Evolutionary conservation across 2,329 filamentous ascomycete genomes (phyloP).

Genomic region (Penicillium brasilianum): DNA sequence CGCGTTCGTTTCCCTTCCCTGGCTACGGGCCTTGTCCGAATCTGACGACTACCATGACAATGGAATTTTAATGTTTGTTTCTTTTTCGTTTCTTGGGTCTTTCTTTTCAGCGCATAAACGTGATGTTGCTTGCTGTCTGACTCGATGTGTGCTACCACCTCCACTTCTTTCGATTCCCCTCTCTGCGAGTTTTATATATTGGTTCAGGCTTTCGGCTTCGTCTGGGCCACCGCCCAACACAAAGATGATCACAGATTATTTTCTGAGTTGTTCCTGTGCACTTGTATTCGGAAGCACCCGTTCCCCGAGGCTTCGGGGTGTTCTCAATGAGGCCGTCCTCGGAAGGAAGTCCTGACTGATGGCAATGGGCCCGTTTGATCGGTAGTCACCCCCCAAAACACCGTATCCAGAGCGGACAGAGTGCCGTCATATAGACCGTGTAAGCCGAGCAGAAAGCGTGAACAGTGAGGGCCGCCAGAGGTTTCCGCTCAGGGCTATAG

Average conservation of each 20-base stretch:
- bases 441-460: no score
- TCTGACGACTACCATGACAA: constrained; percentile 27
- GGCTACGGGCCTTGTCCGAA: constrained; percentile 8
- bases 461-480: not conserved
- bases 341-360: not conserved
- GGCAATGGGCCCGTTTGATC: not conserved
- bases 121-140: constrained; percentile 26
- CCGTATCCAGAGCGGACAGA: not conserved
- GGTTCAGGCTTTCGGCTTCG: constrained; percentile 20
- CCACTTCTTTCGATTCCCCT: constrained; percentile 38
- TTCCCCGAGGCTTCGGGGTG: not conserved
- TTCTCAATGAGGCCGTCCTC: not conserved
- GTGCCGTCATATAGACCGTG: not conserved
- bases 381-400: not conserved
- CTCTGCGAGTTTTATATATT: constrained; percentile 34
- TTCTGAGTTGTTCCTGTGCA: not conserved
- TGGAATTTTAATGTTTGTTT: constrained; percentile 24
- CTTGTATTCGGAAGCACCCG: not conserved
- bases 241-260: constrained; percentile 20
- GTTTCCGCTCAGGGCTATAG: not conserved
- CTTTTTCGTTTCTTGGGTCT: constrained; percentile 10
- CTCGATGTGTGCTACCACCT: constrained; percentile 25
- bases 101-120: constrained; percentile 24
- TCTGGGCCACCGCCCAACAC: constrained; percentile 16
- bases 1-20: constrained; percentile 16